Evolutionary conservation across 1,284 basidiomycete species (phyloP), one percentile per base, ranked within the genome.

Genomic region (Inonotus obliquus): DNA sequence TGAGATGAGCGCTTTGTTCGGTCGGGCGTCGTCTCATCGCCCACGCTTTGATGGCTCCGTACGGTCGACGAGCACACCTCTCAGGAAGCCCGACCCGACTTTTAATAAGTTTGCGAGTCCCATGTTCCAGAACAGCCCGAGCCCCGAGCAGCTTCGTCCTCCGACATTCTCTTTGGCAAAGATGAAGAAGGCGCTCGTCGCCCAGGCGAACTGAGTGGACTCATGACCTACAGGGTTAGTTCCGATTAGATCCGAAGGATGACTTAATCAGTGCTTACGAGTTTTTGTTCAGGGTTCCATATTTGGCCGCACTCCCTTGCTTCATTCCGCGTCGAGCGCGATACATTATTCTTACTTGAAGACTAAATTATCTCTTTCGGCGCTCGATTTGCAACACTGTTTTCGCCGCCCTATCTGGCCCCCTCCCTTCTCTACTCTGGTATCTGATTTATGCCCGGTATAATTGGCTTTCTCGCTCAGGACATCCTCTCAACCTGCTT

Each of bases 271-370:
- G 51, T 48, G 47, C 32, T 51, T 51, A 27, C 21, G 11, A 27
- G n/a, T 41, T 2, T 35, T 45, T 37, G 7, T 37, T 32, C 19
- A 21, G 52, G 37, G 9, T 25, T 45, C 27, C 13, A 39, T 48
- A 29, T 45, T 23, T 10, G 32, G 45, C 41, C 23, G 9, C 29
- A 21, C 27, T 45, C 51, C 17, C 17, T 55, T 45, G 44, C 53
- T 63, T 63, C 48, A 48, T 64, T 59, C 54, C 63, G 63, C 60
- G 63, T 64, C 63, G 63, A 64, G 19, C 63, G 63, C 63, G 63
- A 64, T 64, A 61, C 59, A 63, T 51, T 59, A 48, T 64, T 56
- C 54, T 61, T 61, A 57, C 53, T 61, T 61, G 41, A 58, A 58
- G 63, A 61, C 37, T 61, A 60, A 61, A 27, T 61, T 64, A 64